Conservation (phyloP, 805 yeast genomes). For the Vanderwaltozyma polyspora region DNA sequence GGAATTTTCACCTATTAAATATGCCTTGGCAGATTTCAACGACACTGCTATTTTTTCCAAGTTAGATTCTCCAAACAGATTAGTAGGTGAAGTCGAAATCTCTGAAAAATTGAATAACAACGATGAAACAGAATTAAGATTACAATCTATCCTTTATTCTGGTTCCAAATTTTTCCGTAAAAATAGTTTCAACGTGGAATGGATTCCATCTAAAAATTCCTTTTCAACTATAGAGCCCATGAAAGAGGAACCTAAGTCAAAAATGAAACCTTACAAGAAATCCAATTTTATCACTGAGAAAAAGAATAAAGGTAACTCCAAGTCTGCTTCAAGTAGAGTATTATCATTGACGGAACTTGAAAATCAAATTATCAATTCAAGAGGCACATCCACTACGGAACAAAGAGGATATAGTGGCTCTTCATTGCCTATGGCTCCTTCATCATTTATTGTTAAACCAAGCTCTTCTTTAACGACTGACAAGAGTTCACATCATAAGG, state of each 20-base stretch:
- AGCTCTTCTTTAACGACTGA: conserved; percentile 8
- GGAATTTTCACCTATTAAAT: conserved; percentile 47
- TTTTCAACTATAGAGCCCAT: background rate
- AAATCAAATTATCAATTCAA: background rate
- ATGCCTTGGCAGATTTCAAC: conserved; percentile 48
- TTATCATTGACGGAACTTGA: conserved; percentile 8
- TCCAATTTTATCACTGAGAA: background rate
- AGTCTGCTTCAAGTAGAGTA: no score
- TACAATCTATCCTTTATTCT: conserved; percentile 10
- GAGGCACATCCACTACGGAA: background rate
- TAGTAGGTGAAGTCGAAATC: conserved; percentile 10
- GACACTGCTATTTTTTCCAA: conserved; percentile 27
- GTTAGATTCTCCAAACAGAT: conserved; percentile 10
- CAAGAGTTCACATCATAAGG: background rate
- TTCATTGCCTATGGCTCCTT: conserved; percentile 24
- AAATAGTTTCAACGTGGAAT: conserved; percentile 13
- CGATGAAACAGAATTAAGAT: conserved; percentile 8
- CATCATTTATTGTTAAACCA: conserved; percentile 18
- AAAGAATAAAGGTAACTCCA: background rate
- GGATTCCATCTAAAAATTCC: conserved; percentile 4
- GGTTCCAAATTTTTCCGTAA: conserved; percentile 10
- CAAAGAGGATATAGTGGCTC: conserved; percentile 26
- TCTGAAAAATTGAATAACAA: conserved; percentile 3
- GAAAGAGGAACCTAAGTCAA: background rate
- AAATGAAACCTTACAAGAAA: no score